Base-by-base conservation (phyloP, 768 basidiomycete species). In the Lepiota venenata region DNA sequence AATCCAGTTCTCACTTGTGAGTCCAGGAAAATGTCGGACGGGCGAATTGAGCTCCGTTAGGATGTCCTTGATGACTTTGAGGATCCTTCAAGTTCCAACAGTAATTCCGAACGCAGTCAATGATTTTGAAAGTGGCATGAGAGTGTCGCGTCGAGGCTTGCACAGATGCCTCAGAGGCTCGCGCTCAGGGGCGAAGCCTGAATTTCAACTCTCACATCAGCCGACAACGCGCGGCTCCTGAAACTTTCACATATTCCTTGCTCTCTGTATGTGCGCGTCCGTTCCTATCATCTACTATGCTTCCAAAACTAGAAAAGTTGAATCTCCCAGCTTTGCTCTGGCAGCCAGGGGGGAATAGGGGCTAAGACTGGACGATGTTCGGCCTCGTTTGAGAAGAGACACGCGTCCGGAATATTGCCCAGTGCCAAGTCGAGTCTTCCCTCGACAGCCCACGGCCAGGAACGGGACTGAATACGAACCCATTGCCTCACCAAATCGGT, bases 11-110 rank as follows among this genome's bases (percentile, higher is more conserved):
- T 27, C 8, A 14, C 40, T 43, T 16, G 47, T 18, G 11, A 49
- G 54, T 22, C 61, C 61, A 20, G 58, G 58, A 22, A 59, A 21
- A 18, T 43, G 40, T 22, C 54, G 53, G n/a, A 61, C 35, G 1
- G 58, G 49, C 3, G 60, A 61, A 16, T 47, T 56, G 14, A 52
- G 41, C 14, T 58, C 53, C 15, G 38, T 47, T 18, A 48, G 43
- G 12, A 56, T 36, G 10, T 52, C 21, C 20, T 20, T 39, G 45
- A 37, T 12, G 36, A 56, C 35, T 16, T 54, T 49, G 14, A 55
- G 47, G 11, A 56, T 18, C 8, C 27, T 27, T 36, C 58, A 53
- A 25, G 25, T 14, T 22, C 9, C 37, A 32, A 42, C 10, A 37
- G 44, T 27, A 16, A 16, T 36, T 35, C 29, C 44, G 12, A 47